These are phyloP conservation scores for Spergularia bocconei DNA, from an alignment of 148 eudicot genomes.

Conservation along the genomic window DNA sequence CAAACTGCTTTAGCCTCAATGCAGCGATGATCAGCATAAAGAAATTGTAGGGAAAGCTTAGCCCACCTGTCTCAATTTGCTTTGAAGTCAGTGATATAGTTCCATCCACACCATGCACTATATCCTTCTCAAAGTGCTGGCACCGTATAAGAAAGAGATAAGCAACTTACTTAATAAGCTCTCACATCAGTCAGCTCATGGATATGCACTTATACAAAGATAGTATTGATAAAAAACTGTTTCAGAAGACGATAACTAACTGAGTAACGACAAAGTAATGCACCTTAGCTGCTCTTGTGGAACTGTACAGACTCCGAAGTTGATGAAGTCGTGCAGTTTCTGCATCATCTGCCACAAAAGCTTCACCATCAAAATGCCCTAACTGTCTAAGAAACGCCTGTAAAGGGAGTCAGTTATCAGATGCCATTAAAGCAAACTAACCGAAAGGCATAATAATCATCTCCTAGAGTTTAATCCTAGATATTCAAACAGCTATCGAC, in stretches of 20 bases:
- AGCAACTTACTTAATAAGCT: background rate
- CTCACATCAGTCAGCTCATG: background rate
- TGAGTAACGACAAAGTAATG: background rate
- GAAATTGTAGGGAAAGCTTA: background rate
- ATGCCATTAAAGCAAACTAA: background rate
- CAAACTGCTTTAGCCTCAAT: conserved; percentile 12
- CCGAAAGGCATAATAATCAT: background rate
- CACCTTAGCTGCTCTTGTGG: conserved; percentile 85
- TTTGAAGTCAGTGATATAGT: conserved; percentile 58
- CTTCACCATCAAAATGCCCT: conserved; percentile 59
- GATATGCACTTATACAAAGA: background rate
- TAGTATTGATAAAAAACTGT: background rate
- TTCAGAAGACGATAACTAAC: background rate
- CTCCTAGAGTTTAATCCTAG: background rate
- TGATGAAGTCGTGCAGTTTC: conserved; percentile 50
- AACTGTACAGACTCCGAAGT: conserved; percentile 58
- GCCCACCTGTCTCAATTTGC: conserved; percentile 70
- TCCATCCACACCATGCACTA: conserved; percentile 69
- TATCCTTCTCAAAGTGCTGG: conserved; percentile 81
- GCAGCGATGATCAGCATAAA: background rate
- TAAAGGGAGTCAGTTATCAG: background rate
- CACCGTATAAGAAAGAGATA: conserved; percentile 19
- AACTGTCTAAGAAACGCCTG: conserved; percentile 71
- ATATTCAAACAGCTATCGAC: background rate
- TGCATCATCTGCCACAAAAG: conserved; percentile 46